Evolutionary conservation across 352 stramenopile species (phyloP).

Genomic region (Blastocystis sp.): DNA sequence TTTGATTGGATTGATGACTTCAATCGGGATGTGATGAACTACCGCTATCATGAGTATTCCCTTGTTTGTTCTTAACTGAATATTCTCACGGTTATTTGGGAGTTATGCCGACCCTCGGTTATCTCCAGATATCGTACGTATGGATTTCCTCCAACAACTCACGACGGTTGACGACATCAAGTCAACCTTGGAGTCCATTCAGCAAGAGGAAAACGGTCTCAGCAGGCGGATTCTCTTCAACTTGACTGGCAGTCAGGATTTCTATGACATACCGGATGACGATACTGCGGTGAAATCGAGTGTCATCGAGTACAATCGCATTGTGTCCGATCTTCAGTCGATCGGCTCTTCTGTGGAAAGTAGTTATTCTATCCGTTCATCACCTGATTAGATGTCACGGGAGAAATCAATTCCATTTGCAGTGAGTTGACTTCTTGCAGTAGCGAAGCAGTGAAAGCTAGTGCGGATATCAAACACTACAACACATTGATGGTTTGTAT

Average conservation of each 20-base stretch:
- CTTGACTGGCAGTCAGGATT: constrained; percentile 23
- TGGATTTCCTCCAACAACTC: constrained; percentile 24
- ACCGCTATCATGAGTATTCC: neutral
- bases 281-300: neutral
- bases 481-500: constrained; percentile 18
- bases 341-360: neutral
- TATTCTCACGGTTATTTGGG: neutral
- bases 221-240: constrained; percentile 25
- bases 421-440: constrained; percentile 31
- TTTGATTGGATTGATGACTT: constrained; percentile 37
- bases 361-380: neutral
- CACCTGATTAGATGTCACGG: neutral
- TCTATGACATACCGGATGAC: neutral
- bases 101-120: neutral
- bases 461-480: constrained; percentile 36
- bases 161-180: constrained; percentile 1
- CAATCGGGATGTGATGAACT: neutral
- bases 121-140: neutral
- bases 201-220: constrained; percentile 1
- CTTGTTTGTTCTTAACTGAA: neutral
- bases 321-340: neutral
- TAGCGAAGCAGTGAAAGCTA: constrained; percentile 27
- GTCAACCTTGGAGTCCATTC: neutral
- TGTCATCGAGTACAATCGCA: constrained; percentile 28
- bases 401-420: neutral